Evolutionary conservation across 192 early-diverging fungal species (phyloP).

Genomic region (Cladochytrium replicatum): DNA sequence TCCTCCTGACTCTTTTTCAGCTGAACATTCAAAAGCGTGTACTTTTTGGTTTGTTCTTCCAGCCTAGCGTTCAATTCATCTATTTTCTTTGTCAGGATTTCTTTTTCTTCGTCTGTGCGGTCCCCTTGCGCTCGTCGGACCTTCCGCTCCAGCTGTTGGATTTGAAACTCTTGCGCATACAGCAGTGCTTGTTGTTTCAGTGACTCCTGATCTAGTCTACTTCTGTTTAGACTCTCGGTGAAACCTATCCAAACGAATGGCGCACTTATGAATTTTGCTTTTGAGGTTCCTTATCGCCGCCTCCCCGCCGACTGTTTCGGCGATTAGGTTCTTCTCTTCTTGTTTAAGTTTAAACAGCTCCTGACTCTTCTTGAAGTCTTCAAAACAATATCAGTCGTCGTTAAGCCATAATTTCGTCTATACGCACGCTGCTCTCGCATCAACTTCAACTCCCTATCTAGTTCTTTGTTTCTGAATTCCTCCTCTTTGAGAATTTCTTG

Average conservation of each 20-base stretch:
- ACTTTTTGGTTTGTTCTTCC: constrained; percentile 32
- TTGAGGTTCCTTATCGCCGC: constrained; percentile 37
- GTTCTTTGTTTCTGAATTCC: constrained; percentile 33
- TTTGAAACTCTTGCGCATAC: constrained; percentile 48
- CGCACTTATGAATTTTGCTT: constrained; percentile 33
- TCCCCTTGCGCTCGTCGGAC: constrained; percentile 47
- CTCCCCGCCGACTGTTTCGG: constrained; percentile 45
- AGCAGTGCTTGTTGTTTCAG: constrained; percentile 46
- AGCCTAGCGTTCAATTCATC: constrained; percentile 32
- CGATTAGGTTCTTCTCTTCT: constrained; percentile 40
- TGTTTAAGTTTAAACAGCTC: constrained; percentile 44
- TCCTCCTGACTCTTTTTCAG: constrained; percentile 52
- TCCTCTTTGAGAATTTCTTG: constrained; percentile 43
- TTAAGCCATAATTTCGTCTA: not conserved
- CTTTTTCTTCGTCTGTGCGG: constrained; percentile 54
- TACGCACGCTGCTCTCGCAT: constrained; percentile 37
- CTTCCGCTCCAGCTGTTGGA: constrained; percentile 55
- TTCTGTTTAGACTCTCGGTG: no score
- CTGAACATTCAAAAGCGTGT: constrained; percentile 36
- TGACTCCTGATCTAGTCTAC: constrained; percentile 47
- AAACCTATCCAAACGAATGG: no score
- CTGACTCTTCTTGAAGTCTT: constrained; percentile 48
- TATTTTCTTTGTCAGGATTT: constrained; percentile 34
- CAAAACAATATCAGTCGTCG: not conserved
- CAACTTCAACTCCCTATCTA: constrained; percentile 44